Evolutionary conservation across 2,329 filamentous ascomycete species (phyloP).

Genomic region (Aspergillus phoenicis): DNA sequence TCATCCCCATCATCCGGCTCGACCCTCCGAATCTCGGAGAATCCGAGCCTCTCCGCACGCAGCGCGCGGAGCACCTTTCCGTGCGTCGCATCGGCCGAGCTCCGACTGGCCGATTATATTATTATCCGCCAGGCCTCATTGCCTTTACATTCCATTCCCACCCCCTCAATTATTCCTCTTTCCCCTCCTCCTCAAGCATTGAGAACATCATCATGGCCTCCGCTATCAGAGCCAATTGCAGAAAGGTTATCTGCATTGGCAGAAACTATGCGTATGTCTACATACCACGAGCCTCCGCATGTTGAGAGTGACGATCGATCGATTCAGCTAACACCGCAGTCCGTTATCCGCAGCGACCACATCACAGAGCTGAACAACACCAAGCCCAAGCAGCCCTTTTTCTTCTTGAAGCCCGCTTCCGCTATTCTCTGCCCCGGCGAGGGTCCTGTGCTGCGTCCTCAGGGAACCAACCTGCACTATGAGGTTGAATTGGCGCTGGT

Average conservation of each 20-base stretch:
- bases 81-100: conserved; percentile 16
- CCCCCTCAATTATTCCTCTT: background rate
- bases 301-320: background rate
- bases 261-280: conserved; percentile 85
- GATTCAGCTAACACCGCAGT: conserved; percentile 5
- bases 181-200: background rate
- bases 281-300: conserved; percentile 1
- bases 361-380: conserved; percentile 86
- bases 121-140: conserved; percentile 2
- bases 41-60: conserved; percentile 30
- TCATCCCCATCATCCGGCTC: background rate
- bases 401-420: conserved; percentile 94
- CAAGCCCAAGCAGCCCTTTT: conserved; percentile 92
- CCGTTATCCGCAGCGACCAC: conserved; percentile 68
- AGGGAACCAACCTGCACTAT: conserved; percentile 84
- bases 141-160: conserved; percentile 1
- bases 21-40: conserved; percentile 26
- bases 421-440: conserved; percentile 78
- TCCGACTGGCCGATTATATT: conserved; percentile 10
- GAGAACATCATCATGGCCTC: conserved; percentile 37
- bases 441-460: conserved; percentile 79
- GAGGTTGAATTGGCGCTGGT: conserved; percentile 92
- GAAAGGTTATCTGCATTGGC: conserved; percentile 89
- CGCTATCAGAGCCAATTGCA: conserved; percentile 54
- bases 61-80: conserved; percentile 25